These are phyloP conservation scores for Pinus taeda DNA, from an alignment of 75 land plant species.

Conservation along the genomic window DNA sequence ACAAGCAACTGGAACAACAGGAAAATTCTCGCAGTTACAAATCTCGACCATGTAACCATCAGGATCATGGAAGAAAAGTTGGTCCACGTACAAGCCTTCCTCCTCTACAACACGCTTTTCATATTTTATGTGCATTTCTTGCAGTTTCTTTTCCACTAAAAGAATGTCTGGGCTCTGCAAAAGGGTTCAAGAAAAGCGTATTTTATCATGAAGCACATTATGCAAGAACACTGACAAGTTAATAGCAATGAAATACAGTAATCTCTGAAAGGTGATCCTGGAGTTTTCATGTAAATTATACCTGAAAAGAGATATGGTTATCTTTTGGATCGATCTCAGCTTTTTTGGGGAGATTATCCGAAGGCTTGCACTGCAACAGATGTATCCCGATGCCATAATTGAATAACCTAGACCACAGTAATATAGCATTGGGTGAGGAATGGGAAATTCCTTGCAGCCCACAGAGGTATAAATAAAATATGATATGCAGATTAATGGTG, in stretches of 20 bases:
- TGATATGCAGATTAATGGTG: too few relatives aligned
- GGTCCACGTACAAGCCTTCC: slow-evolving; percentile 31
- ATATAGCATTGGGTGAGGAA: neutral
- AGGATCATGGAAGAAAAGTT: slow-evolving; percentile 48
- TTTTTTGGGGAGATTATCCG: slow-evolving; percentile 13
- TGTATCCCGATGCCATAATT: slow-evolving; percentile 33
- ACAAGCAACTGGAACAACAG: slow-evolving; percentile 33
- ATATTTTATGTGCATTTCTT: slow-evolving; percentile 26
- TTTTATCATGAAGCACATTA: too few relatives aligned
- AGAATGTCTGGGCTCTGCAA: slow-evolving; percentile 26
- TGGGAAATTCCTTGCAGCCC: too few relatives aligned
- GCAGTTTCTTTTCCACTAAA: slow-evolving; percentile 14
- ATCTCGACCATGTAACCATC: slow-evolving; percentile 72
- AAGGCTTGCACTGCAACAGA: slow-evolving; percentile 12
- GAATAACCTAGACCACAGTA: slow-evolving; percentile 18
- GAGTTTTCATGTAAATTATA: neutral
- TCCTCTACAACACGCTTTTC: slow-evolving; percentile 19
- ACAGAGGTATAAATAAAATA: too few relatives aligned
- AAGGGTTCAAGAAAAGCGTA: too few relatives aligned
- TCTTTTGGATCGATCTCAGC: slow-evolving; percentile 21
- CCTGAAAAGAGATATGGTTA: slow-evolving; percentile 40
- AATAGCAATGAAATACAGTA: too few relatives aligned
- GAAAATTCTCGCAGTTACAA: slow-evolving; percentile 60
- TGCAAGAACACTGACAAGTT: too few relatives aligned
- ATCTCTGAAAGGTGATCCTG: too few relatives aligned